Conservation (phyloP, 108 stramenopile species). For the Schizochytrium sp. region DNA sequence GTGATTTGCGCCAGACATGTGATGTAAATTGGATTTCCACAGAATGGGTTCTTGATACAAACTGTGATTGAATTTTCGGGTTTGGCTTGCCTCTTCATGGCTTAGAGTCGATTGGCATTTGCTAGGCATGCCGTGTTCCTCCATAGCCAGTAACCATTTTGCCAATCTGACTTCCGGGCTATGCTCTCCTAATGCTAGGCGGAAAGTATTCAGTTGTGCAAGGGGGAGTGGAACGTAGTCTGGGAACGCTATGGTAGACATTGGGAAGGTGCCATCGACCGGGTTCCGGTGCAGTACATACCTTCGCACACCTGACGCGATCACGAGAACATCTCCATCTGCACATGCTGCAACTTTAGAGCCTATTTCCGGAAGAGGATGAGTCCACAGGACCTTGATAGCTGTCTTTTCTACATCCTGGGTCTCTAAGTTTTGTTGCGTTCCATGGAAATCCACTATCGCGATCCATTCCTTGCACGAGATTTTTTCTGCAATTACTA, state of each 20-base stretch:
- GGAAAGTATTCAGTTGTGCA: not conserved
- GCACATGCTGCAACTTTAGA: not conserved
- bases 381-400: not conserved
- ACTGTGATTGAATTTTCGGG: too few species aligned
- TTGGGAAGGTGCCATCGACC: not conserved
- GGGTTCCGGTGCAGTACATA: not conserved
- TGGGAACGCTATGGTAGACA: not conserved
- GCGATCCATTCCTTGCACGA: not conserved
- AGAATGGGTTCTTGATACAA: too few species aligned
- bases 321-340: not conserved
- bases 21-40: too few species aligned
- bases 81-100: too few species aligned
- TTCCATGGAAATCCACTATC: not conserved
- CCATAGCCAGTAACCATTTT: not conserved
- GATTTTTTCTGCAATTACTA: not conserved
- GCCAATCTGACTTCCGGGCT: not conserved
- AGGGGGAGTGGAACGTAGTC: not conserved
- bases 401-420: too few species aligned
- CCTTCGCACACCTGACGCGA: not conserved
- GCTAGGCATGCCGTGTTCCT: not conserved
- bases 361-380: not conserved
- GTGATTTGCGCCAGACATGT: too few species aligned
- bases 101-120: too few species aligned
- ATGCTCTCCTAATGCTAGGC: not conserved
- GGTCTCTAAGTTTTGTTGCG: too few species aligned